phyloP scores from a whole-genome alignment of 2,329 filamentous ascomycete species.

The Allantophomopsis lycopodina region DNA sequence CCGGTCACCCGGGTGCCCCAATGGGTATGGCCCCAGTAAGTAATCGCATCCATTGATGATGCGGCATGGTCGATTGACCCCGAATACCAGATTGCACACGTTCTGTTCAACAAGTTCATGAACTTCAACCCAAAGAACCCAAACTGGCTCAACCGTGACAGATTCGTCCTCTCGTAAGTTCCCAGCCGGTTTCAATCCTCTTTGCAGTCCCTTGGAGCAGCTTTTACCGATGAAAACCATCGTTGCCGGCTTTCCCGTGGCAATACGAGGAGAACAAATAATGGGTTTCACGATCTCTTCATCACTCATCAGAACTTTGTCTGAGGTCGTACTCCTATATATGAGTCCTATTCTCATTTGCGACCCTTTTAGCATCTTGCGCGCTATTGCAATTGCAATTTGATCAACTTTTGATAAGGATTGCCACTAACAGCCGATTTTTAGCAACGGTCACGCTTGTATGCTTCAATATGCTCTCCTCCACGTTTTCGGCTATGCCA shows the following conservation, averaged over 20 bases:
- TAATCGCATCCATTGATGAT: conserved; percentile 22
- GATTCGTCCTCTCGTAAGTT: conserved; percentile 97
- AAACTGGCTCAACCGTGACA: conserved; percentile 91
- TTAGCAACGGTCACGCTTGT: conserved; percentile 93
- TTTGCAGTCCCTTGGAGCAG: conserved; percentile 1
- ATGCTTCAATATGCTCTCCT: conserved; percentile 99
- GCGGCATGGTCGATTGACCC: conserved; percentile 55
- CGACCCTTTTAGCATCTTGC: too few relatives aligned
- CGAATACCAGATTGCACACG: conserved; percentile 54
- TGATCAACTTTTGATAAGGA: too few relatives aligned
- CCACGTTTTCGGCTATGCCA: conserved; percentile 83
- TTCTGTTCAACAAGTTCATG: conserved; percentile 98
- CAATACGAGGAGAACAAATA: too few relatives aligned
- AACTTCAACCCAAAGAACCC: conserved; percentile 99
- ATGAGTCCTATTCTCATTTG: too few relatives aligned
- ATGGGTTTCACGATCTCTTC: too few relatives aligned
- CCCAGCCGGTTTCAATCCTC: neutral
- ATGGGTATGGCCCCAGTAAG: conserved; percentile 46
- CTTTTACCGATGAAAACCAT: neutral
- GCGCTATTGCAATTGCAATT: too few relatives aligned
- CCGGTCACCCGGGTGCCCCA: conserved; percentile 94
- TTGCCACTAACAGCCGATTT: too few relatives aligned
- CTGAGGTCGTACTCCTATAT: too few relatives aligned
- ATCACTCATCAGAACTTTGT: too few relatives aligned
- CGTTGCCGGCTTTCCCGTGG: neutral